These are phyloP conservation scores for Phalaenopsis aphrodite DNA, from an alignment of 106 monocot genomes.

Conservation along the genomic window DNA sequence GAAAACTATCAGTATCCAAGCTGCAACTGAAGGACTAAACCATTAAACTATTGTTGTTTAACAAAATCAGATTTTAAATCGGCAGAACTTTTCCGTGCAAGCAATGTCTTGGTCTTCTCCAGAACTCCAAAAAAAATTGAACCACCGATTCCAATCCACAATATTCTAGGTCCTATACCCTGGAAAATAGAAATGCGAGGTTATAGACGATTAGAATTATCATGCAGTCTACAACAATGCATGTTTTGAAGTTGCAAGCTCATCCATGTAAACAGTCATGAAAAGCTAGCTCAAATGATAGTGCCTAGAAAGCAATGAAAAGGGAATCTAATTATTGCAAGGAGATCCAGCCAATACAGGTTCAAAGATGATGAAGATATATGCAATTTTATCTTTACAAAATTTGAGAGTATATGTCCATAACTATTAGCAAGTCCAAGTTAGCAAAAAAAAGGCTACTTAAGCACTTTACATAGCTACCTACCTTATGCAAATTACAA, in stretches of 20 bases:
- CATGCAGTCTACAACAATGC: not conserved
- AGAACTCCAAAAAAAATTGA: constrained; percentile 96
- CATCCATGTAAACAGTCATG: not conserved
- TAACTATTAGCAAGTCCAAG: no score
- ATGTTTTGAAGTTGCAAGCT: not conserved
- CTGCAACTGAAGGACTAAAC: not conserved
- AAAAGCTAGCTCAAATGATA: not conserved
- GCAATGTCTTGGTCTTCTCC: constrained; percentile 65
- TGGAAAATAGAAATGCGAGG: constrained; percentile 10
- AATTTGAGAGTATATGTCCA: no score
- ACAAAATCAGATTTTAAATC: constrained; percentile 11
- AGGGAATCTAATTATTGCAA: no score
- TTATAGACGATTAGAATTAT: not conserved
- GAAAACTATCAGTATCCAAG: not conserved
- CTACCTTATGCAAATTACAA: no score
- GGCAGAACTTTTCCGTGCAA: constrained; percentile 24
- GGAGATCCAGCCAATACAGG: no score
- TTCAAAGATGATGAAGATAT: no score
- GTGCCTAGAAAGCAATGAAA: no score
- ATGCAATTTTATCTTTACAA: no score
- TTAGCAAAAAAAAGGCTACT: no score
- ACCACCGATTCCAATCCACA: constrained; percentile 97
- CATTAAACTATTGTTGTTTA: constrained; percentile 21
- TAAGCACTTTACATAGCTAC: no score
- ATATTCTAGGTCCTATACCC: constrained; percentile 90